Conservation (phyloP, 768 basidiomycete species). For the Lentinula lateritia region DNA sequence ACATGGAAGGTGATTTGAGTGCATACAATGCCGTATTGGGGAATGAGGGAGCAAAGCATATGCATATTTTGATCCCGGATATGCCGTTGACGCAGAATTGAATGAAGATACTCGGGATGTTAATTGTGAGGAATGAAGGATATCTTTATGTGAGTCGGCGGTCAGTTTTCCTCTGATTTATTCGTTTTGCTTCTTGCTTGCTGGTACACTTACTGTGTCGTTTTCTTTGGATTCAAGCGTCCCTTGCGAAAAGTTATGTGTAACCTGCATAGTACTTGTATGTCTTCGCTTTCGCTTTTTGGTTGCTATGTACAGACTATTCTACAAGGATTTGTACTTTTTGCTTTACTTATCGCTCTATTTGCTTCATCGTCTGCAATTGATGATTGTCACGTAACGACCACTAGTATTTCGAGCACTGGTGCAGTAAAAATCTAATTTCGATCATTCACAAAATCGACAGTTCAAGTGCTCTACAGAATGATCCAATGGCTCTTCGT, state of each 20-base stretch:
- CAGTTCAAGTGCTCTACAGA: constrained; percentile 32
- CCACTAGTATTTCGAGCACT: too few relatives aligned
- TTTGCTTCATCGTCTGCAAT: neutral
- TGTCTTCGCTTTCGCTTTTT: neutral
- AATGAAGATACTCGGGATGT: neutral
- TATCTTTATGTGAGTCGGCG: neutral
- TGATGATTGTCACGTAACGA: neutral
- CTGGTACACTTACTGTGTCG: neutral
- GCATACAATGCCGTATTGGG: constrained; percentile 1
- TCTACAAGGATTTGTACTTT: neutral
- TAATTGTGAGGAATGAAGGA: neutral
- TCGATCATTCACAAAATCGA: neutral
- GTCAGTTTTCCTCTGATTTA: neutral
- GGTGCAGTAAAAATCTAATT: too few relatives aligned
- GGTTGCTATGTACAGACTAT: neutral
- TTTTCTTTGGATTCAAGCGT: neutral
- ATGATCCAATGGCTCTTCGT: constrained; percentile 43
- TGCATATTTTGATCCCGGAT: constrained; percentile 7
- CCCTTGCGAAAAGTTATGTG: neutral
- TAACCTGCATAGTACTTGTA: neutral
- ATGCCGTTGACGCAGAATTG: neutral
- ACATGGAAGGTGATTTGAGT: constrained; percentile 7
- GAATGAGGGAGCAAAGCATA: neutral
- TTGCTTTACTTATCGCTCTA: neutral
- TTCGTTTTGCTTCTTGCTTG: neutral